Base-by-base conservation (phyloP, 345 rosid genomes). In the Salix caprea region DNA sequence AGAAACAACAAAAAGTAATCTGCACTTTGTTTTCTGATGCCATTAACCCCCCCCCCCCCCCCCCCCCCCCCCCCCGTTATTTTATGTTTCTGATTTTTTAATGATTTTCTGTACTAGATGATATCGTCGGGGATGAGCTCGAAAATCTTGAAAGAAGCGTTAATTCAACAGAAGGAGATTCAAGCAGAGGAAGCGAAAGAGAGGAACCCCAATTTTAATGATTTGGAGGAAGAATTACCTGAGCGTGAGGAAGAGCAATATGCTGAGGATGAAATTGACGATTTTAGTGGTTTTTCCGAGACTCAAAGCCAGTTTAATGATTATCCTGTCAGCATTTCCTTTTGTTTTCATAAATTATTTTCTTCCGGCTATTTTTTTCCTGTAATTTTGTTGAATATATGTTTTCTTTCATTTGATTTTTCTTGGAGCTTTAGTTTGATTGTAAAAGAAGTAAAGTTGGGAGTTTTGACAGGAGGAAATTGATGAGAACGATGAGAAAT, bases 121-220 rank as follows among this genome's bases (percentile, higher is more conserved):
- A 87, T 96, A 56, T 87, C 91, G 0, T 83, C 92, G 32, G 88
- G 90, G 56, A 88, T 91, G 69, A 96, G 93, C 83, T 85, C 91
- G 14, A 93, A 91, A 85, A 96, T 96, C 67, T 72, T 96, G 84
- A 96, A 92, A 78, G 91, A 86, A 81, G 98, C 98, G 1, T 82
- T 92, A 78, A 80, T 88, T 52, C 99, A 93, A 81, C 98, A 90
- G 82, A 92, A 82, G 84, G 99, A 96, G 83, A 76, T 93, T 62
- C 86, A 82, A 54, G 93, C 90, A 48, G 98, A 90, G 78, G 91
- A 80, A 23, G 88, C 78, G 1, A 90, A 81, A 75, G 82, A 72
- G 36, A 76, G 70, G 37, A 84, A 83, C 67, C 85, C 76, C 19
- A 67, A 34, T 72, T 76, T 66, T 32, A 19, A 54, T 18, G 87